Percentiles rank a stretch among this genome's conserved stretches.
Conservation (phyloP, 345 rosid species). For the Syzygium oleosum region DNA sequence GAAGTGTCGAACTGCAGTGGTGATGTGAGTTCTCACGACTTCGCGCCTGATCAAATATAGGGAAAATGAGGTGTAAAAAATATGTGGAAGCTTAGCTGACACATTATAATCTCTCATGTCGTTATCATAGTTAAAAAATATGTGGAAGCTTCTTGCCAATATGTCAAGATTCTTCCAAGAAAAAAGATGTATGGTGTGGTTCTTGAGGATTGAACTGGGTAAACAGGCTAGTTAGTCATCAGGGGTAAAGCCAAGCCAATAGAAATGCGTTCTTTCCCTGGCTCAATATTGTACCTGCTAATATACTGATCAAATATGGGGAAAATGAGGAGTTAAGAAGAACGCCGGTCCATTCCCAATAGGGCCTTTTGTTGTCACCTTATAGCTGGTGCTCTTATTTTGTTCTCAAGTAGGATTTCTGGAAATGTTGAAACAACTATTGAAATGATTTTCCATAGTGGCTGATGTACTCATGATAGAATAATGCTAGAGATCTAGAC, state of each 20-base stretch:
- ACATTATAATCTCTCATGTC: background rate
- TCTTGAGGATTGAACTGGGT: background rate
- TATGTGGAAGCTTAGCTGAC: background rate
- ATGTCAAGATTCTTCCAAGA: background rate
- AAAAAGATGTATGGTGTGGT: background rate
- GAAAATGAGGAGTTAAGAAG: background rate
- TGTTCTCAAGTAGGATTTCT: background rate
- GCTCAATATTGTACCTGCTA: background rate
- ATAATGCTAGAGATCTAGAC: background rate
- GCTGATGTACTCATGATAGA: background rate
- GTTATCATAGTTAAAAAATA: background rate
- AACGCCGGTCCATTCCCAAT: background rate
- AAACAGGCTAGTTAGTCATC: background rate
- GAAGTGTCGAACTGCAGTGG: slow-evolving; percentile 72
- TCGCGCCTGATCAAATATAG: background rate
- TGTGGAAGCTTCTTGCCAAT: background rate
- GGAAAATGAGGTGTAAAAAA: too few relatives aligned
- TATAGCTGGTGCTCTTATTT: background rate
- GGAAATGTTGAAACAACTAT: background rate
- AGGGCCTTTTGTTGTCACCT: background rate
- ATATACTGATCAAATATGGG: background rate
- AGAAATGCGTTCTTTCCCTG: background rate
- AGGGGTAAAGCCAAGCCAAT: background rate
- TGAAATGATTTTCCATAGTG: background rate
- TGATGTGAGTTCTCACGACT: slow-evolving; percentile 43